Evolutionary conservation across 306 rosid species (phyloP).

Genomic region (Malus asiatica): DNA sequence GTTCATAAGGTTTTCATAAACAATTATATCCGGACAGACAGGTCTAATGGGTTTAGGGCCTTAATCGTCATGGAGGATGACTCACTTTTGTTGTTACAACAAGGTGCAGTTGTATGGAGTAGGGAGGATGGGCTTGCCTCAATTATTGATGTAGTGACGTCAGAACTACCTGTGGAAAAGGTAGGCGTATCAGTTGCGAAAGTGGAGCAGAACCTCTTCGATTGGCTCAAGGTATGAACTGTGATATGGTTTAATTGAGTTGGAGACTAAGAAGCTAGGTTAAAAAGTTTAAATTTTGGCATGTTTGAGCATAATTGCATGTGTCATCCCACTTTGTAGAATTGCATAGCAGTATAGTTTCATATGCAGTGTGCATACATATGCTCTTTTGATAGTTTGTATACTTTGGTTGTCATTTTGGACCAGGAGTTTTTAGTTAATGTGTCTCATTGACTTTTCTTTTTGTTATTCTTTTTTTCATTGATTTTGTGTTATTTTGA

Average conservation of each 20-base stretch:
- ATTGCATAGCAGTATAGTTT: neutral
- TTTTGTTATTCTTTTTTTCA: constrained; percentile 13
- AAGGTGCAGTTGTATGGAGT: constrained; percentile 92
- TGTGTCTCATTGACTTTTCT: constrained; percentile 18
- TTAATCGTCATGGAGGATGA: constrained; percentile 93
- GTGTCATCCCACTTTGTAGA: neutral
- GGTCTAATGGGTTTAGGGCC: constrained; percentile 86
- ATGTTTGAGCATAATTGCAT: neutral
- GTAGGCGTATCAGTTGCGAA: constrained; percentile 79
- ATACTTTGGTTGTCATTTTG: constrained; percentile 7
- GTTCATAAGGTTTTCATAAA: constrained; percentile 70
- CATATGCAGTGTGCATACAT: neutral
- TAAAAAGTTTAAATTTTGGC: neutral
- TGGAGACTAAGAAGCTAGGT: neutral
- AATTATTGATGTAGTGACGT: constrained; percentile 66
- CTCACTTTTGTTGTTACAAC: constrained; percentile 82
- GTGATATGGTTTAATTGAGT: constrained; percentile 5
- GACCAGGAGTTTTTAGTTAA: constrained; percentile 6
- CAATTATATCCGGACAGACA: constrained; percentile 79
- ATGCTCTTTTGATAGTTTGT: neutral
- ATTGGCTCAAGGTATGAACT: constrained; percentile 80
- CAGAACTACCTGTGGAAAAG: constrained; percentile 87
- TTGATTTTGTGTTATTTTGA: constrained; percentile 26
- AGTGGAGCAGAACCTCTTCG: constrained; percentile 90
- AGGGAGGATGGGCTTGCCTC: constrained; percentile 99